Evolutionary conservation across 228 moss, liverwort and hornwort species (phyloP).

Genomic region (Sphagnum fallax): DNA sequence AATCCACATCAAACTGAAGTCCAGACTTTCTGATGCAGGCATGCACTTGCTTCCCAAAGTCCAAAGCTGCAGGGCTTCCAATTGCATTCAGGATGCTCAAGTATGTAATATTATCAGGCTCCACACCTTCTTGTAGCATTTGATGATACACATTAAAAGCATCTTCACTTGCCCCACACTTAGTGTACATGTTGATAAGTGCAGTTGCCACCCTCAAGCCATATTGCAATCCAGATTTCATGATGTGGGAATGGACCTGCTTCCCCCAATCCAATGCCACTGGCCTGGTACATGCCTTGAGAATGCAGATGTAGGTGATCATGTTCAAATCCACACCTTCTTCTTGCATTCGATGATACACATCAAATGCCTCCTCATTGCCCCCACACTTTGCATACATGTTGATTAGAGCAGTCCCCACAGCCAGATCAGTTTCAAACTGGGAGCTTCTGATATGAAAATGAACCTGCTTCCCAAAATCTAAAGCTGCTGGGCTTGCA

Average conservation of each 20-base stretch:
- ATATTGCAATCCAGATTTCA: no score
- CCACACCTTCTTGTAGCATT: conserved; percentile 1
- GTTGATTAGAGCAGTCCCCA: neutral
- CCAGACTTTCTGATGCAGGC: neutral
- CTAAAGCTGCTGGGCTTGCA: no score
- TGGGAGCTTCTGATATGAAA: no score
- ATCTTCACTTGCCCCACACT: neutral
- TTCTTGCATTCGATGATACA: no score
- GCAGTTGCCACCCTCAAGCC: neutral
- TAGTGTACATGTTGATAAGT: neutral
- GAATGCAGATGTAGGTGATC: no score
- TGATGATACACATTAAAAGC: neutral
- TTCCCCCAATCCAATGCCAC: neutral
- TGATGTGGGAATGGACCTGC: neutral
- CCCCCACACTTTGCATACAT: no score
- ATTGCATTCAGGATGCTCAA: conserved; percentile 3
- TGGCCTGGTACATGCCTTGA: no score
- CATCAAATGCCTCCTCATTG: no score
- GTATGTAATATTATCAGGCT: conserved; percentile 2
- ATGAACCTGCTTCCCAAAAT: no score
- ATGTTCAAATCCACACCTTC: no score
- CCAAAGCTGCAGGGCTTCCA: conserved; percentile 1
- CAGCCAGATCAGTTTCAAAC: neutral
- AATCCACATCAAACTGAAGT: neutral
- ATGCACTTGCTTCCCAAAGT: conserved; percentile 3